Conservation (phyloP, 257 asterid species). For the Solanum clarkiae region DNA sequence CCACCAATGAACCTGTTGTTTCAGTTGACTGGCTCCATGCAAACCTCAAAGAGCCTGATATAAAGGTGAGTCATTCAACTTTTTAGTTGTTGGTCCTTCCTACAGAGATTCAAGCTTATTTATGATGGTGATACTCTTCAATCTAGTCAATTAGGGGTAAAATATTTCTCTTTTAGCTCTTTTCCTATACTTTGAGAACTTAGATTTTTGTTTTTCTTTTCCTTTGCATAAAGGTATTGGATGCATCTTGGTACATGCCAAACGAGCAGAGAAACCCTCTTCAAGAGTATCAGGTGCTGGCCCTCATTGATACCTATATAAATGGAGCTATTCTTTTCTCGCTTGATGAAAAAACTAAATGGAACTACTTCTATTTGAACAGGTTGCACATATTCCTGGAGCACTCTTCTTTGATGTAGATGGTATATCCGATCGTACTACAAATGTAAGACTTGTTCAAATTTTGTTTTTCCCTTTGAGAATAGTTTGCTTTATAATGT, state of each 20-base stretch:
- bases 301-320: not conserved
- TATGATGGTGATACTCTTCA: not conserved
- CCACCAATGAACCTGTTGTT: conserved; percentile 63
- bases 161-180: not conserved
- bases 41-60: conserved; percentile 61
- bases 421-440: conserved; percentile 67
- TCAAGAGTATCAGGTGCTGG: conserved; percentile 88
- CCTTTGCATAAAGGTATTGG: conserved; percentile 55
- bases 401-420: conserved; percentile 92
- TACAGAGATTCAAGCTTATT: not conserved
- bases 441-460: conserved; percentile 41
- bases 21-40: conserved; percentile 95
- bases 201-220: not conserved
- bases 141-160: not conserved
- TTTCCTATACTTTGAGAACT: not conserved
- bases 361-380: conserved; percentile 8
- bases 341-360: not conserved
- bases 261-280: conserved; percentile 93
- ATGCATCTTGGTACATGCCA: conserved; percentile 99
- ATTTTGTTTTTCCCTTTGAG: not conserved
- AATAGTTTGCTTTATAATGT: not conserved
- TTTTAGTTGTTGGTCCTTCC: not conserved
- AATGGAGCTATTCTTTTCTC: not conserved
- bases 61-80: conserved; percentile 43
- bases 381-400: conserved; percentile 99